Percentiles rank a stretch among this genome's conserved stretches.
Conservation (phyloP, 371 early-diverging fungal species). For the Capniomyces stellatus region DNA sequence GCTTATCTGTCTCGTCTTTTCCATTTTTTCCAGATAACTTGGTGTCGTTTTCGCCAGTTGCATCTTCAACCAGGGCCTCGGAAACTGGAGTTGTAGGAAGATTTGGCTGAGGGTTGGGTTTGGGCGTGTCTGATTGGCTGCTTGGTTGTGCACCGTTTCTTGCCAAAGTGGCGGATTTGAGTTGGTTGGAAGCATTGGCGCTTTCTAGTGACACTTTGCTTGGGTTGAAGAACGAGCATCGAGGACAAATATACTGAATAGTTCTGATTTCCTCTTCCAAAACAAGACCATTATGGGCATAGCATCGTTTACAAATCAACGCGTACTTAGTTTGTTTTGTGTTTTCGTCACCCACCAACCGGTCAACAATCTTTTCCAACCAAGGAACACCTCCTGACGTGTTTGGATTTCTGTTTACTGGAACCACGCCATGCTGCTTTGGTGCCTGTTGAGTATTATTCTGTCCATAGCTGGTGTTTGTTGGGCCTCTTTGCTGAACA, state of each 20-base stretch:
- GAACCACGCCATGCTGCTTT: background rate
- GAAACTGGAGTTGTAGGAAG: too few species aligned
- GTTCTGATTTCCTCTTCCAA: conserved; percentile 47
- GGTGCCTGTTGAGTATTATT: background rate
- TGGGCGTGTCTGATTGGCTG: too few species aligned
- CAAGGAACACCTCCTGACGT: conserved; percentile 23
- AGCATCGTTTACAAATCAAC: conserved; percentile 76
- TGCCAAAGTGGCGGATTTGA: too few species aligned
- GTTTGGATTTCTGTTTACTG: conserved; percentile 2
- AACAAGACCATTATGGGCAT: conserved; percentile 78
- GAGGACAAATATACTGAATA: conserved; percentile 21
- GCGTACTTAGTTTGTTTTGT: conserved; percentile 69
- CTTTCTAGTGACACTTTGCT: conserved; percentile 3
- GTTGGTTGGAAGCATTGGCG: too few species aligned
- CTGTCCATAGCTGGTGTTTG: too few species aligned
- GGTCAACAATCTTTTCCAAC: conserved; percentile 73
- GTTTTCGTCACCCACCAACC: conserved; percentile 68
- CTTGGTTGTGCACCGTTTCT: too few species aligned
- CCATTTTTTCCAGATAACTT: too few species aligned
- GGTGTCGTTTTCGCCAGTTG: too few species aligned
- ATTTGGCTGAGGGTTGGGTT: too few species aligned
- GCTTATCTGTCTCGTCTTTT: too few species aligned
- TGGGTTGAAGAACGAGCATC: conserved; percentile 22
- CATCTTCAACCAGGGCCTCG: too few species aligned
- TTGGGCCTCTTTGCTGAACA: too few species aligned